Evolutionary conservation across 495 filamentous ascomycete genomes (phyloP).

Genomic region (Trichoderma asperelloides): DNA sequence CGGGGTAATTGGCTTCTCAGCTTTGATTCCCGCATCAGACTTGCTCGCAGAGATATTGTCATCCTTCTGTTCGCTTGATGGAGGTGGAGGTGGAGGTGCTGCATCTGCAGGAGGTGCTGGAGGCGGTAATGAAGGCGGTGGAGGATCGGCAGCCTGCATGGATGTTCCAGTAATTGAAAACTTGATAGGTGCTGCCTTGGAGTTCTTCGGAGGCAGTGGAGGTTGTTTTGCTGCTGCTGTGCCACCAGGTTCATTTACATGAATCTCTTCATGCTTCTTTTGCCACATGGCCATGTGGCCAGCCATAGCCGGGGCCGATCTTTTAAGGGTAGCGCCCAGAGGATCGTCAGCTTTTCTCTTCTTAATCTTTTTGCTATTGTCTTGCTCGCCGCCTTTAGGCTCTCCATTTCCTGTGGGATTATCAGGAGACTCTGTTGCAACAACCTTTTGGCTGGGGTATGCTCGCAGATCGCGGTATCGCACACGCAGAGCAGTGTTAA

Average conservation of each 20-base stretch:
- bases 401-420: slow-evolving; percentile 6
- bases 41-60: neutral
- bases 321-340: slow-evolving; percentile 40
- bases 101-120: neutral
- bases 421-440: slow-evolving; percentile 43
- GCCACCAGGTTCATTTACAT: slow-evolving; percentile 39
- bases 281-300: slow-evolving; percentile 82
- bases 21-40: slow-evolving; percentile 25
- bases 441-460: slow-evolving; percentile 58
- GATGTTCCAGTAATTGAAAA: slow-evolving; percentile 12
- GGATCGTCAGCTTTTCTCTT: slow-evolving; percentile 56
- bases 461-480: slow-evolving; percentile 81
- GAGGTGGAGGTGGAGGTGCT: neutral
- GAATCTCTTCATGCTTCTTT: slow-evolving; percentile 76
- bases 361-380: slow-evolving; percentile 50
- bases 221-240: slow-evolving; percentile 1
- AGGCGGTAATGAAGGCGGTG: neutral
- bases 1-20: slow-evolving; percentile 12
- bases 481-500: slow-evolving; percentile 58
- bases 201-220: neutral
- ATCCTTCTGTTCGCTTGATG: neutral
- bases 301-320: slow-evolving; percentile 37
- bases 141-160: neutral
- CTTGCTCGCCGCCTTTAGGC: slow-evolving; percentile 15
- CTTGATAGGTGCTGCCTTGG: slow-evolving; percentile 9